A percentile compares a stretch with the other conserved stretches of the same genome.
Evolutionary conservation across 768 basidiomycete genomes (phyloP).

Genomic region (Rhodotorula sphaerocarpa): DNA sequence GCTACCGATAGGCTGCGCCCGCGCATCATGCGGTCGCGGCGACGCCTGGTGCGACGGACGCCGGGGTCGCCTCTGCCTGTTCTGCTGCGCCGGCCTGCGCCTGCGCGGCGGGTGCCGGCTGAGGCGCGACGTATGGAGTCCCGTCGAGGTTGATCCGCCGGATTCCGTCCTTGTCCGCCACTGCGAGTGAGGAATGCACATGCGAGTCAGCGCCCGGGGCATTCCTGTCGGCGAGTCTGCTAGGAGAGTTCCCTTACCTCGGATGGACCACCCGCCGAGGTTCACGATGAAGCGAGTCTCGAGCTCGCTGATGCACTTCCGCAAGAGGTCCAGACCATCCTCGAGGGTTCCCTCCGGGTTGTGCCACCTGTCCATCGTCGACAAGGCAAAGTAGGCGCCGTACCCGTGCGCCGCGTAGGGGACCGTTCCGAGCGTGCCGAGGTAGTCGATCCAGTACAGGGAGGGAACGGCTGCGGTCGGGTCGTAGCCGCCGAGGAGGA

Average conservation of each 20-base stretch:
- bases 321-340: conserved; percentile 73
- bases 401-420: conserved; percentile 95
- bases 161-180: conserved; percentile 35
- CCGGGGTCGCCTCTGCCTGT: not conserved
- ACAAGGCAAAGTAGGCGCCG: conserved; percentile 81
- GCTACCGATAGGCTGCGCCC: too few relatives aligned
- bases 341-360: conserved; percentile 75
- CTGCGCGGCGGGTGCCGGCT: not conserved
- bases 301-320: conserved; percentile 81
- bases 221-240: too few relatives aligned
- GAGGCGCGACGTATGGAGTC: not conserved
- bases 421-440: conserved; percentile 78
- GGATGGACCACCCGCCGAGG: conserved; percentile 29
- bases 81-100: not conserved
- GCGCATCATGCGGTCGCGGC: too few relatives aligned
- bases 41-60: too few relatives aligned
- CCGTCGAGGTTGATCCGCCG: conserved; percentile 29
- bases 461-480: conserved; percentile 57
- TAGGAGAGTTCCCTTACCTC: conserved; percentile 7
- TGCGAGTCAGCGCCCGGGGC: not conserved
- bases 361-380: conserved; percentile 90
- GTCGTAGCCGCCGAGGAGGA: conserved; percentile 89
- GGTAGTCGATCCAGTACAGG: conserved; percentile 92
- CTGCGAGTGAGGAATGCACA: not conserved
- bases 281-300: conserved; percentile 52